Percentiles rank a stretch among this genome's conserved stretches.
Conservation (phyloP, 1,284 basidiomycete species). For the Cutaneotrichosporon arboriforme region DNA sequence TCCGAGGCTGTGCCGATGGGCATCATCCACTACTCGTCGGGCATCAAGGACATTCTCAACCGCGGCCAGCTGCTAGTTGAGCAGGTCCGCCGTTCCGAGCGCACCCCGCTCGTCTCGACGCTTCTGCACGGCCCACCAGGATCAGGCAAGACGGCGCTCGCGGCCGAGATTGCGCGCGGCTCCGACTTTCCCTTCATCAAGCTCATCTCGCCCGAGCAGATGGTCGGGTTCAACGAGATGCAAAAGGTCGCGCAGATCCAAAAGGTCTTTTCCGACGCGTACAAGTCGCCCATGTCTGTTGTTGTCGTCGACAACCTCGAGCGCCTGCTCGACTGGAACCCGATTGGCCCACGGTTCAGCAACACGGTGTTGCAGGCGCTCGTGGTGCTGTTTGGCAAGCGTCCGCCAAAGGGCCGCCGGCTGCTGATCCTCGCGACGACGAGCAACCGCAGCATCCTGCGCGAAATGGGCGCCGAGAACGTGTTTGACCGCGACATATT, state of each 20-base stretch:
- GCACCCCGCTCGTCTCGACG: constrained; percentile 87
- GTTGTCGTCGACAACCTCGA: constrained; percentile 96
- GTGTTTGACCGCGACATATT: constrained; percentile 84
- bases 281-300: constrained; percentile 94
- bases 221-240: constrained; percentile 89
- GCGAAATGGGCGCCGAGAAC: constrained; percentile 82
- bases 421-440: constrained; percentile 90
- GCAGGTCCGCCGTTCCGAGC: constrained; percentile 83
- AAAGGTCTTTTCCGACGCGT: constrained; percentile 92
- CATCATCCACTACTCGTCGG: constrained; percentile 91
- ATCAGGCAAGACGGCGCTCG: constrained; percentile 91
- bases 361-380: constrained; percentile 89
- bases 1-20: constrained; percentile 92
- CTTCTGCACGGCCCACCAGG: constrained; percentile 85
- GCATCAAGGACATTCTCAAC: constrained; percentile 64
- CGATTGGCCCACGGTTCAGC: constrained; percentile 92
- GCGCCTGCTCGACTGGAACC: constrained; percentile 91
- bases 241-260: constrained; percentile 90
- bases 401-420: constrained; percentile 93
- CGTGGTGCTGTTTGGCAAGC: constrained; percentile 78
- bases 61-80: constrained; percentile 92
- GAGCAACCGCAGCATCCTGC: constrained; percentile 77
- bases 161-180: constrained; percentile 86
- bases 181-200: constrained; percentile 98
- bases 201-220: constrained; percentile 89